Conservation (phyloP, 1,284 basidiomycete genomes). For the Cryptococcus sp. region DNA sequence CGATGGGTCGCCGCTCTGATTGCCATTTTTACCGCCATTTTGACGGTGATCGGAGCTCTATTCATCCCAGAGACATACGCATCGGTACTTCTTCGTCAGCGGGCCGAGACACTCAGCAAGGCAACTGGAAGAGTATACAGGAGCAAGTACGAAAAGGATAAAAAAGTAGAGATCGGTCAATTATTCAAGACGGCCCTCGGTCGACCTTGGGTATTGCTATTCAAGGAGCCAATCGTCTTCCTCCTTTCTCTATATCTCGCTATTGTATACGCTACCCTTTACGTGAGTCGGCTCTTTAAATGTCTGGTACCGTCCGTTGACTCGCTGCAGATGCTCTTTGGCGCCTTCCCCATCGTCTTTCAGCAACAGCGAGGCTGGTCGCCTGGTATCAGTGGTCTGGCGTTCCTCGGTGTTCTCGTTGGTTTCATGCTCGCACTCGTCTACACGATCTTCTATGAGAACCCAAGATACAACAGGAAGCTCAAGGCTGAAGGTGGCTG, state of each 20-base stretch:
- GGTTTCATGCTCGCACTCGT: slow-evolving; percentile 56
- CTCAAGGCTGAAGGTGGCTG: slow-evolving; percentile 16
- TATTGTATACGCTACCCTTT: slow-evolving; percentile 31
- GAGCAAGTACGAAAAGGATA: slow-evolving; percentile 44
- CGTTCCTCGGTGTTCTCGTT: slow-evolving; percentile 62
- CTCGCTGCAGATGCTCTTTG: slow-evolving; percentile 33
- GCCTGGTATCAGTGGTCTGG: slow-evolving; percentile 57
- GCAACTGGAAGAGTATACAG: slow-evolving; percentile 45
- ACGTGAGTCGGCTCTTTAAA: slow-evolving; percentile 24
- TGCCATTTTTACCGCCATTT: slow-evolving; percentile 50
- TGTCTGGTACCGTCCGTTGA: background rate
- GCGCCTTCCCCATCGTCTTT: slow-evolving; percentile 44
- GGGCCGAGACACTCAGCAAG: slow-evolving; percentile 41
- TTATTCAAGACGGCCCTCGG: slow-evolving; percentile 45
- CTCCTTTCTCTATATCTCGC: slow-evolving; percentile 46
- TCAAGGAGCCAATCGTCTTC: slow-evolving; percentile 49
- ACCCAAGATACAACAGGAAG: slow-evolving; percentile 22
- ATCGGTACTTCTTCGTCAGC: slow-evolving; percentile 44
- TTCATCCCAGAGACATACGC: slow-evolving; percentile 50
- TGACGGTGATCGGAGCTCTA: slow-evolving; percentile 34
- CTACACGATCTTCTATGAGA: slow-evolving; percentile 51
- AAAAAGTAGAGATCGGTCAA: slow-evolving; percentile 29
- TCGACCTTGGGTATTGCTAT: slow-evolving; percentile 48
- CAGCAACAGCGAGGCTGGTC: slow-evolving; percentile 35
- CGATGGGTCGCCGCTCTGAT: slow-evolving; percentile 62